Evolutionary conservation across 2,329 filamentous ascomycete species (phyloP).

Genomic region (Aspergillus oerlinghausenensis): DNA sequence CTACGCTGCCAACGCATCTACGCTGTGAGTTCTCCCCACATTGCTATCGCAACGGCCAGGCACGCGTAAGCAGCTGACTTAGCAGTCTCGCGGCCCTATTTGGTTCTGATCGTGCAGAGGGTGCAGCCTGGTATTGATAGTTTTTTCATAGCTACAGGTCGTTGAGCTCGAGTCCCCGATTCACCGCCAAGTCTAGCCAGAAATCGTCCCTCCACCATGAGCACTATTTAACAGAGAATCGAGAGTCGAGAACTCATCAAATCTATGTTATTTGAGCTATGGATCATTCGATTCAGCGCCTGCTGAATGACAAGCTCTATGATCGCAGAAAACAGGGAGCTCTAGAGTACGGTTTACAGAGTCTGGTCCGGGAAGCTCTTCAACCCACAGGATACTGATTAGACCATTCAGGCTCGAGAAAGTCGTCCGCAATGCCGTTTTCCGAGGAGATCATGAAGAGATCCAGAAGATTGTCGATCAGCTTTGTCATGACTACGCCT

Average conservation of each 20-base stretch:
- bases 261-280: constrained; percentile 47
- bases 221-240: constrained; percentile 17
- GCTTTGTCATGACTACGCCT: constrained; percentile 95
- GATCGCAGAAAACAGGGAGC: constrained; percentile 96
- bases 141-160: constrained; percentile 8
- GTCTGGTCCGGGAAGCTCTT: background rate
- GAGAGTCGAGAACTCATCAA: constrained; percentile 19
- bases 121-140: constrained; percentile 1
- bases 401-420: constrained; percentile 67
- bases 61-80: constrained; percentile 5
- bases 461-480: constrained; percentile 90
- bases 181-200: constrained; percentile 13
- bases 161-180: constrained; percentile 6
- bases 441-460: constrained; percentile 68
- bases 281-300: constrained; percentile 84
- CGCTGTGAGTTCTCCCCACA: constrained; percentile 16
- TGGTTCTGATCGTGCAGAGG: background rate
- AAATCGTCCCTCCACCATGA: constrained; percentile 21
- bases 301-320: constrained; percentile 96
- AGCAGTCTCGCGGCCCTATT: background rate
- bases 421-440: constrained; percentile 78
- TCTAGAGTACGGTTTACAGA: constrained; percentile 67
- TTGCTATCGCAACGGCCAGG: constrained; percentile 7
- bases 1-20: constrained; percentile 19
- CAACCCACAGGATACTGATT: background rate